A percentile compares a stretch with the other conserved stretches of the same genome.
phyloP scores from a whole-genome alignment of 106 monocot genomes.

The Alisma plantagoaquatica region DNA sequence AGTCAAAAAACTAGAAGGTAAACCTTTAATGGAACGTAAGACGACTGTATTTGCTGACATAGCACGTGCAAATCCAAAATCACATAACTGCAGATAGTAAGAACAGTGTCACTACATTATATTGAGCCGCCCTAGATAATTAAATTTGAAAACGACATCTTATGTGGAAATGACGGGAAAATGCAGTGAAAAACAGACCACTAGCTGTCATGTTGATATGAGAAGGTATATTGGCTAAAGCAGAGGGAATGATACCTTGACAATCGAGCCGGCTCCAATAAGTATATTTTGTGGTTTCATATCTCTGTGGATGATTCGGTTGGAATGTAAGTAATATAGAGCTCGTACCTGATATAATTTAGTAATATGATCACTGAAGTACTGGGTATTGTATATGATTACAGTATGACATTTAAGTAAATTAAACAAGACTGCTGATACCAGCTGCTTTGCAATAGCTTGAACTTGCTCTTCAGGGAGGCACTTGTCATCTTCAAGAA shows the following conservation, averaged over 20 bases:
- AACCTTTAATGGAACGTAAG: constrained; percentile 96
- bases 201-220: no score
- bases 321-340: constrained; percentile 90
- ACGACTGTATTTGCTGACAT: constrained; percentile 99
- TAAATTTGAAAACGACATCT: no score
- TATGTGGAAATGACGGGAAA: no score
- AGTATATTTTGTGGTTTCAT: constrained; percentile 99
- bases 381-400: no score
- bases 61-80: constrained; percentile 99
- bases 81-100: constrained; percentile 74
- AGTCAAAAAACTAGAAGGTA: no score
- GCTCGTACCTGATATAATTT: constrained; percentile 65
- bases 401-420: no score
- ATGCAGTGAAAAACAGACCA: no score
- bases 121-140: no score
- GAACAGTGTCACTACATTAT: no score
- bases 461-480: constrained; percentile 98
- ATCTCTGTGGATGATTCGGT: constrained; percentile 97
- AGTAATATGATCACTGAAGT: neutral
- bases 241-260: no score
- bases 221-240: no score
- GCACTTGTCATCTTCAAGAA: constrained; percentile 96
- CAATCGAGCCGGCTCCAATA: constrained; percentile 83
- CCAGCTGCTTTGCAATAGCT: constrained; percentile 94
- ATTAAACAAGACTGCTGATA: constrained; percentile 10